phyloP scores from a whole-genome alignment of 148 eudicot species.

The Silene uniflora region DNA sequence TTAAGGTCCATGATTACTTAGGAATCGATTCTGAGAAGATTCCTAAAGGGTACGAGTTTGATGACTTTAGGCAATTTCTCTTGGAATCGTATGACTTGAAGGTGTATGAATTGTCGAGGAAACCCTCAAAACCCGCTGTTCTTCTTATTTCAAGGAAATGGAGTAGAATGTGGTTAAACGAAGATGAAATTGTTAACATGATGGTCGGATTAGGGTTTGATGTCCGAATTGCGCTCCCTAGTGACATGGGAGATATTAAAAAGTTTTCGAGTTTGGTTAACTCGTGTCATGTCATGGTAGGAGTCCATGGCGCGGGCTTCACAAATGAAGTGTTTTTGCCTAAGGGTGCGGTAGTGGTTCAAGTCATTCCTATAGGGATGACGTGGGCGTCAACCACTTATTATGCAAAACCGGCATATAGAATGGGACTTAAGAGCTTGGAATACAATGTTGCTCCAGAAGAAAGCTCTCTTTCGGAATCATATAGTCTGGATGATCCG shows the following conservation, averaged over 20 bases:
- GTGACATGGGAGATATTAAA: conserved; percentile 29
- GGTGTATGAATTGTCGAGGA: neutral
- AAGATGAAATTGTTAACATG: conserved; percentile 35
- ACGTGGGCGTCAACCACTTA: conserved; percentile 37
- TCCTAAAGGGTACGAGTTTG: conserved; percentile 29
- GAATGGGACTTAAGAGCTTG: conserved; percentile 47
- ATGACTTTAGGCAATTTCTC: conserved; percentile 40
- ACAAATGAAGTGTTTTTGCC: conserved; percentile 50
- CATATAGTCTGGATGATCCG: conserved; percentile 28
- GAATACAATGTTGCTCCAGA: conserved; percentile 44
- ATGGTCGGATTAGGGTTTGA: conserved; percentile 44
- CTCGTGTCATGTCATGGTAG: conserved; percentile 48
- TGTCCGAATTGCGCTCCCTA: conserved; percentile 21
- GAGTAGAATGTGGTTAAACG: conserved; percentile 37
- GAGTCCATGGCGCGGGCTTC: conserved; percentile 60
- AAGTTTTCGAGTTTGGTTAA: conserved; percentile 34
- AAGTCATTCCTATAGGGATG: conserved; percentile 46
- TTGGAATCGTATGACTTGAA: conserved; percentile 24
- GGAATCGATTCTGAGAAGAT: conserved; percentile 24
- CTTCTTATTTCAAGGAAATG: conserved; percentile 41
- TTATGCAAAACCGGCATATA: conserved; percentile 36
- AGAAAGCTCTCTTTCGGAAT: conserved; percentile 40
- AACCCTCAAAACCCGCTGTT: conserved; percentile 25
- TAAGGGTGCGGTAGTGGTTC: conserved; percentile 46
- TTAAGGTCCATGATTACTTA: conserved; percentile 37